Conservation (phyloP, 257 asterid species). For the Orobanche coerulescens region DNA sequence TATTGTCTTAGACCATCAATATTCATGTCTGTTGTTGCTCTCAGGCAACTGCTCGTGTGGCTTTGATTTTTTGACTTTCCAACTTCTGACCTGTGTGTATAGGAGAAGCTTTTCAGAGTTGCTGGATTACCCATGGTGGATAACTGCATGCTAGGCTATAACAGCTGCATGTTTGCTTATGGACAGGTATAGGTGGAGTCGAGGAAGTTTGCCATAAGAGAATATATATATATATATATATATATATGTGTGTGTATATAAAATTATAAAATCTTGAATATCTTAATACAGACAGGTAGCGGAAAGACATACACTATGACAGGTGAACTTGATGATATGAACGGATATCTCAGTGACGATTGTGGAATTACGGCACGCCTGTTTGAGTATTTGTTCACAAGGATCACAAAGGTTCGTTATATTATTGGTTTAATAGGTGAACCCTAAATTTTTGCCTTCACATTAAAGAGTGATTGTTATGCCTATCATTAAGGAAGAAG, state of each 20-base stretch:
- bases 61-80: slow-evolving; percentile 13
- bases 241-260: background rate
- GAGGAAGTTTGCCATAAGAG: slow-evolving; percentile 8
- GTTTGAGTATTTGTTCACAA: slow-evolving; percentile 59
- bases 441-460: background rate
- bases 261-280: background rate
- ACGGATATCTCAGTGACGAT: slow-evolving; percentile 49
- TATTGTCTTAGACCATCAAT: background rate
- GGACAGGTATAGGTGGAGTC: slow-evolving; percentile 53
- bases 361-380: slow-evolving; percentile 83
- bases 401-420: slow-evolving; percentile 57
- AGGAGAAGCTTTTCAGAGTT: slow-evolving; percentile 69
- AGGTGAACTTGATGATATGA: slow-evolving; percentile 63
- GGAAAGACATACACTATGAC: slow-evolving; percentile 90
- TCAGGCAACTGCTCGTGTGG: slow-evolving; percentile 5
- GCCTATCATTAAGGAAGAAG: slow-evolving; percentile 55
- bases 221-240: background rate
- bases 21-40: slow-evolving; percentile 8
- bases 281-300: slow-evolving; percentile 64
- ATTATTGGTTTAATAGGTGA: background rate
- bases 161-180: slow-evolving; percentile 93
- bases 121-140: slow-evolving; percentile 93
- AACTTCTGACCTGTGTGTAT: slow-evolving; percentile 14
- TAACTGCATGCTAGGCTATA: slow-evolving; percentile 87
- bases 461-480: slow-evolving; percentile 16